phyloP scores from a whole-genome alignment of 2,329 filamentous ascomycete species.

The Fusarium haematococcum region DNA sequence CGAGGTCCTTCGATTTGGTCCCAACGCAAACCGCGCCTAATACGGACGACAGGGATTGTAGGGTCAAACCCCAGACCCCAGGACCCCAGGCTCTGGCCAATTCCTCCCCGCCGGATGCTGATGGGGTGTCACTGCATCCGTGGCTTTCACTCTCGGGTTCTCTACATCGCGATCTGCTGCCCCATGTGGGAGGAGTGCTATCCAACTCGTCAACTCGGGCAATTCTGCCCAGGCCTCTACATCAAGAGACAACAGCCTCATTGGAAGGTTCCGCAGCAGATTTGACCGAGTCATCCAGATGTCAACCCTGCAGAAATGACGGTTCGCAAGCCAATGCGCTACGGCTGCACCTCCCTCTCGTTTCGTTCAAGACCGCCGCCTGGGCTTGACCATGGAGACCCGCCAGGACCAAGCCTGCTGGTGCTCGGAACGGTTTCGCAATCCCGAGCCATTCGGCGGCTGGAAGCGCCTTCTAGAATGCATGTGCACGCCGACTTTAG shows the following conservation, averaged over 20 bases:
- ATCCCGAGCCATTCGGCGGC: constrained; percentile 8
- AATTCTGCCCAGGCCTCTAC: background rate
- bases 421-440: constrained; percentile 17
- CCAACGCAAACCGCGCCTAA: constrained; percentile 11
- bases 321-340: constrained; percentile 30
- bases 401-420: constrained; percentile 26
- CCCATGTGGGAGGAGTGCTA: background rate
- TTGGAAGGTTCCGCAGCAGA: constrained; percentile 1
- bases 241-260: background rate
- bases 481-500: constrained; percentile 5
- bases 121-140: constrained; percentile 26
- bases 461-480: constrained; percentile 32
- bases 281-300: constrained; percentile 7
- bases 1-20: constrained; percentile 16
- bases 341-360: constrained; percentile 32
- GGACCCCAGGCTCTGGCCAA: constrained; percentile 20
- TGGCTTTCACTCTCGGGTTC: background rate
- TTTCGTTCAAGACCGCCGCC: constrained; percentile 22
- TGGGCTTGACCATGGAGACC: constrained; percentile 27
- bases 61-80: constrained; percentile 22
- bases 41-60: constrained; percentile 22
- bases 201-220: background rate
- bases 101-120: constrained; percentile 20
- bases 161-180: constrained; percentile 22
- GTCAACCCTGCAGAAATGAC: constrained; percentile 23